A percentile compares a stretch with the other conserved stretches of the same genome.
phyloP scores from a whole-genome alignment of 345 rosid genomes.

The Melastoma malabathricum region DNA sequence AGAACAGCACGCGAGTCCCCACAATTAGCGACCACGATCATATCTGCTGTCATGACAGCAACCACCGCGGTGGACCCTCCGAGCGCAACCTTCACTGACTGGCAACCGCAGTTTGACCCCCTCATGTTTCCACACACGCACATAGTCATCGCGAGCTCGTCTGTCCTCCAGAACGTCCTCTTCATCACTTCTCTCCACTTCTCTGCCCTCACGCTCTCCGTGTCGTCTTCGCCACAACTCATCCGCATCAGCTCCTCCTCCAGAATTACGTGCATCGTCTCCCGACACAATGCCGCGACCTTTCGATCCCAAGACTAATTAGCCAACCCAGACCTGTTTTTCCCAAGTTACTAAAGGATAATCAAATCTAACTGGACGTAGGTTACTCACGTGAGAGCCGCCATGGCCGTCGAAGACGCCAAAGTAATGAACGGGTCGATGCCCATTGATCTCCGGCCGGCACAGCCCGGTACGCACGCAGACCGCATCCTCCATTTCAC shows the following conservation, averaged over 20 bases:
- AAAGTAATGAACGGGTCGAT: constrained; percentile 57
- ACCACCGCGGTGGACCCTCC: constrained; percentile 47
- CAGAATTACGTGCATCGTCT: constrained; percentile 31
- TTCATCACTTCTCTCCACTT: constrained; percentile 27
- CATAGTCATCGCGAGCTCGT: constrained; percentile 24
- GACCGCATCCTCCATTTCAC: constrained; percentile 56
- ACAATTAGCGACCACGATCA: constrained; percentile 41
- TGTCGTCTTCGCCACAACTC: constrained; percentile 7
- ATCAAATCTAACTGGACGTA: neutral
- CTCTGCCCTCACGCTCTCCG: constrained; percentile 6
- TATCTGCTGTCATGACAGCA: constrained; percentile 22
- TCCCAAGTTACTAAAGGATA: neutral
- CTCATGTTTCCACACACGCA: constrained; percentile 22
- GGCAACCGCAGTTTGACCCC: constrained; percentile 23
- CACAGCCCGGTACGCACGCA: constrained; percentile 27
- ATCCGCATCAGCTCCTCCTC: constrained; percentile 30
- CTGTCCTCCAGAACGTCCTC: constrained; percentile 34
- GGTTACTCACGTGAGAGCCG: constrained; percentile 35
- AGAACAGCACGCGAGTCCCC: constrained; percentile 67
- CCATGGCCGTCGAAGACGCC: constrained; percentile 85
- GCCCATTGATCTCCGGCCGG: constrained; percentile 26
- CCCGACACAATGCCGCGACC: constrained; percentile 42
- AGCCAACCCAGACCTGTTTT: neutral
- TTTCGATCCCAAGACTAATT: constrained; percentile 5
- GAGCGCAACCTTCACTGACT: constrained; percentile 21